Evolutionary conservation across 768 basidiomycete species (phyloP), one percentile per base, ranked within the genome.

Genomic region (Daedaleopsis sinensis): DNA sequence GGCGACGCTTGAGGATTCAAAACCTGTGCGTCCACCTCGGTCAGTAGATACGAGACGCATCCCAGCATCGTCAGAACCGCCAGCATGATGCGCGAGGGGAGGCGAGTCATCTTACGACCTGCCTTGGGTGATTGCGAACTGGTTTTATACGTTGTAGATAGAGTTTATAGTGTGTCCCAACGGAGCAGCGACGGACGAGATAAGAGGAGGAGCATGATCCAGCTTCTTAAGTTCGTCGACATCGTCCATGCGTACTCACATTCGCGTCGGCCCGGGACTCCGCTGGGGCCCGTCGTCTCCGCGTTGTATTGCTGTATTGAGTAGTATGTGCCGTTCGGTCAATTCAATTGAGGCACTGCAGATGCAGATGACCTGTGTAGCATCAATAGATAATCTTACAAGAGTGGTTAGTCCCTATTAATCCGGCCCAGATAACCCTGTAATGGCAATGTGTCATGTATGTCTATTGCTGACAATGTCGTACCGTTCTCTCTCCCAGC

Each of bases 401-500:
- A 32, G 4, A 7, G 27, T 32, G 27, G 27, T 32, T 32, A 32
- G 27, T 32, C 27, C 27, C 27, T 32, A 7, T 32, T 32, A 32
- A 32, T 32, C 27, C 27, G 7, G 27, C 27, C 27, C 27, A 3
- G 7, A 32, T n/a, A 32, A 3, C 27, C 27, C 27, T 32, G 27
- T 32, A n/a, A n/a, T n/a, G 3, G 27, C 27, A 7, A 32, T 32
- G 27, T 32, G 27, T 32, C 27, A 42, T 42, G 13, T 2, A 42
- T 42, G 10, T 42, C 39, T 42, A 32, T 32, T 42, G 24, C 35
- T 19, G 18, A 42, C 39, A 42, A 66, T 63, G 5, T 54, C 57
- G 50, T 66, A 66, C 11, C 39, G 44, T 44, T 59, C 37, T 58
- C 63, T 80, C 71, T 89, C 84, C 61, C 74, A 75, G 44, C 72